phyloP scores from a whole-genome alignment of 805 yeast genomes.

The Phaffomyces antillensis region DNA sequence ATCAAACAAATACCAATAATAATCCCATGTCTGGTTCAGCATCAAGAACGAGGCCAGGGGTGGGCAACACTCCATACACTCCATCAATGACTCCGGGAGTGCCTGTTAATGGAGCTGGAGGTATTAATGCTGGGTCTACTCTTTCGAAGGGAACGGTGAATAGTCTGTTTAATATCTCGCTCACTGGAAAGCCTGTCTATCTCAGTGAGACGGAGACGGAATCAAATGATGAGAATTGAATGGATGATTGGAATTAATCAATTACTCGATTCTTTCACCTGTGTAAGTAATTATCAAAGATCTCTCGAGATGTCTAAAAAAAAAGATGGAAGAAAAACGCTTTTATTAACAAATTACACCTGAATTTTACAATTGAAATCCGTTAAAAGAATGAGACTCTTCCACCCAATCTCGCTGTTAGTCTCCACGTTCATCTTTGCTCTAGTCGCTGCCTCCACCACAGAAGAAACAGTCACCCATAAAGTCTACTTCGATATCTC shows the following conservation, averaged over 20 bases:
- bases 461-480: conserved; percentile 44
- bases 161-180: conserved; percentile 19
- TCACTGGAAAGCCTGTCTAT: conserved; percentile 15
- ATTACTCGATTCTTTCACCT: no score
- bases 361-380: not conserved
- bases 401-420: conserved; percentile 4
- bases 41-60: conserved; percentile 16
- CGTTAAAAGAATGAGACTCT: conserved; percentile 1
- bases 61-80: conserved; percentile 21
- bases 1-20: not conserved
- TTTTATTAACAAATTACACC: no score
- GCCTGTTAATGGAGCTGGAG: not conserved
- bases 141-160: conserved; percentile 19
- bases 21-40: not conserved
- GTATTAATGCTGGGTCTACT: not conserved
- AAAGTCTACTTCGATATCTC: conserved; percentile 81
- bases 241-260: no score
- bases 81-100: conserved; percentile 14
- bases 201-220: conserved; percentile 15
- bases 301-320: no score
- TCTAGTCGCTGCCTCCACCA: conserved; percentile 7
- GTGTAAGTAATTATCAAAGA: no score
- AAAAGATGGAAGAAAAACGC: not conserved
- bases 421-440: conserved; percentile 1
- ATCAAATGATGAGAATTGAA: not conserved